Conservation (phyloP, 2,329 filamentous ascomycete genomes). For the Colletotrichum abscissum region DNA sequence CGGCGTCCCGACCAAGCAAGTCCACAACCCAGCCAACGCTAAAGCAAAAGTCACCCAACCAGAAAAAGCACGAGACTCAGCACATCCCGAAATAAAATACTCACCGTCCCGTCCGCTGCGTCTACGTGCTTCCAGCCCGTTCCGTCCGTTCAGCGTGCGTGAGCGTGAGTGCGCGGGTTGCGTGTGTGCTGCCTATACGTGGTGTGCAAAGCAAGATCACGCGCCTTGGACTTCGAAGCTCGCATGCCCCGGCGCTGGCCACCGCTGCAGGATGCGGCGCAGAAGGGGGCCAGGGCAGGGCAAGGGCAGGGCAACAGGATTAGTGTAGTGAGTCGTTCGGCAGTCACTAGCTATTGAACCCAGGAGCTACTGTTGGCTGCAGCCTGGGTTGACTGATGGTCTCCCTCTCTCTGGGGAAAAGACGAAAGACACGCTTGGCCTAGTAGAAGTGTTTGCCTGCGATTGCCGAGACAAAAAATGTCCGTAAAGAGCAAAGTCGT, state of each 20-base stretch:
- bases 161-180: neutral
- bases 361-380: neutral
- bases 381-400: neutral
- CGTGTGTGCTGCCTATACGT: neutral
- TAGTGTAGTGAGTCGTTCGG: no score
- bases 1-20: neutral
- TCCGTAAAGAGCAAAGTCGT: neutral
- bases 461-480: conserved; percentile 9
- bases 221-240: neutral
- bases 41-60: neutral
- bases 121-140: neutral
- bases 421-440: neutral
- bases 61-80: neutral
- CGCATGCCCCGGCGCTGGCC: neutral
- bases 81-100: neutral
- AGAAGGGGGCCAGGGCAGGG: neutral
- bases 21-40: neutral
- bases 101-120: neutral
- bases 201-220: neutral
- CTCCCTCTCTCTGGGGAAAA: neutral
- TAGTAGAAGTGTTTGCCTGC: neutral
- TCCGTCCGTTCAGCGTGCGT: neutral
- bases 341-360: neutral
- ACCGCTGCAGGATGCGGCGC: neutral
- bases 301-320: neutral